These are phyloP conservation scores for Astragalus membranaceus DNA, from an alignment of 306 rosid genomes.

Conservation along the genomic window DNA sequence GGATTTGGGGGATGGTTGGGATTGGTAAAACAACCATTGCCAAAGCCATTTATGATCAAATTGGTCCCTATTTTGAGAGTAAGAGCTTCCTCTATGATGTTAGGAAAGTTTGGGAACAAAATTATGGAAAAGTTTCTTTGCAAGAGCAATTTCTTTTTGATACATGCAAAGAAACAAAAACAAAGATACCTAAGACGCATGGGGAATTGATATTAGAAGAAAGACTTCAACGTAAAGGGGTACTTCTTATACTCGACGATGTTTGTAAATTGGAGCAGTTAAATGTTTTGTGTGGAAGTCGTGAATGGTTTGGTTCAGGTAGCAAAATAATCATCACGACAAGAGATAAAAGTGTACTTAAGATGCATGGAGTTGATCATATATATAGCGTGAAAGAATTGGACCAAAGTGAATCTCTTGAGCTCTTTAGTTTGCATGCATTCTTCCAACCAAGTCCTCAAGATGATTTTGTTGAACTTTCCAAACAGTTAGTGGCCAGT, in stretches of 20 bases:
- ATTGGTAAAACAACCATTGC: constrained; percentile 13
- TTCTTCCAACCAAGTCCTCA: background rate
- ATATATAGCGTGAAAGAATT: background rate
- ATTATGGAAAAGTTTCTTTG: too few species aligned
- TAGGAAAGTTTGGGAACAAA: background rate
- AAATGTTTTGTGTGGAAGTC: background rate
- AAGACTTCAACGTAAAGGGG: background rate
- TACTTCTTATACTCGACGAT: constrained; percentile 9
- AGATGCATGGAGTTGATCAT: background rate
- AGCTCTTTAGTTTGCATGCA: background rate
- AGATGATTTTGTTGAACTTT: background rate
- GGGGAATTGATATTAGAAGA: background rate
- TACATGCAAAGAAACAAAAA: too few species aligned
- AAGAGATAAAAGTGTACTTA: background rate
- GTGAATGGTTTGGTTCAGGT: background rate
- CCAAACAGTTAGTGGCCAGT: background rate
- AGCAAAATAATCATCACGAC: constrained; percentile 15
- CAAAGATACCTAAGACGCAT: too few species aligned
- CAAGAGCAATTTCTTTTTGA: too few species aligned
- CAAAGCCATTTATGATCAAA: background rate
- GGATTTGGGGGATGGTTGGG: constrained; percentile 13
- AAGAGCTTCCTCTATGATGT: background rate
- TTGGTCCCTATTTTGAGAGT: background rate
- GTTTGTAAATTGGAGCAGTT: background rate
- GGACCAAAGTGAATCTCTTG: background rate